A percentile compares a stretch with the other conserved stretches of the same genome.
phyloP scores from a whole-genome alignment of 2,329 filamentous ascomycete species.

The Podosphaera leucotricha region DNA sequence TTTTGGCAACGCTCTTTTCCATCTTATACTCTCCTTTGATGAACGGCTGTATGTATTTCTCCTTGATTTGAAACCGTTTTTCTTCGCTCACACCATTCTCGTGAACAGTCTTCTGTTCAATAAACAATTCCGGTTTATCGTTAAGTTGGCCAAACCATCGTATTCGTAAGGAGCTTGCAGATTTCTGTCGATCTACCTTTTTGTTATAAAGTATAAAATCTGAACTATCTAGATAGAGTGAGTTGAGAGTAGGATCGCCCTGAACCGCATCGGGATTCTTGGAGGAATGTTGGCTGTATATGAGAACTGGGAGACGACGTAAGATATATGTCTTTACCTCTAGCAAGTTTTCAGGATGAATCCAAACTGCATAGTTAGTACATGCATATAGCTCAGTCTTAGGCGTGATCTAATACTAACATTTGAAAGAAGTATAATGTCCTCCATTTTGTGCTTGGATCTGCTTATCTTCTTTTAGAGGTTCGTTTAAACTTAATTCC shows the following conservation, averaged over 20 bases:
- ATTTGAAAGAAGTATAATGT: conserved; percentile 69
- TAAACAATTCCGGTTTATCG: conserved; percentile 52
- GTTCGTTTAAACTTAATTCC: conserved; percentile 18
- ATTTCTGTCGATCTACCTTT: conserved; percentile 54
- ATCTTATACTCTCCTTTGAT: conserved; percentile 71
- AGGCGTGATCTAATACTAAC: conserved; percentile 22
- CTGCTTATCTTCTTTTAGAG: conserved; percentile 17
- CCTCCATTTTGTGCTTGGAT: conserved; percentile 40
- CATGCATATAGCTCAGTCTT: conserved; percentile 1
- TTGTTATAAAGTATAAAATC: conserved; percentile 68
- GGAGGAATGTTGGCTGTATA: conserved; percentile 73
- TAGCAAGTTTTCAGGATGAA: conserved; percentile 82
- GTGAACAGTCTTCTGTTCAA: conserved; percentile 76
- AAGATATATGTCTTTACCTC: conserved; percentile 94
- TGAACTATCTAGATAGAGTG: conserved; percentile 81
- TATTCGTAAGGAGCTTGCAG: conserved; percentile 63
- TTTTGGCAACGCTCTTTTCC: conserved; percentile 74
- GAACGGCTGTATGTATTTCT: conserved; percentile 78
- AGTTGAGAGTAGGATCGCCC: conserved; percentile 72
- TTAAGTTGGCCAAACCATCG: conserved; percentile 79
- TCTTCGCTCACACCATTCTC: conserved; percentile 58
- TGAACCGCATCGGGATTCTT: conserved; percentile 55
- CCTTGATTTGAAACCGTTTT: conserved; percentile 64
- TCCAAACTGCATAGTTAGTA: conserved; percentile 45
- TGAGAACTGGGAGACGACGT: conserved; percentile 67